These are phyloP conservation scores for Rhodotorula toruloides DNA, from an alignment of 768 basidiomycete species.

Conservation along the genomic window DNA sequence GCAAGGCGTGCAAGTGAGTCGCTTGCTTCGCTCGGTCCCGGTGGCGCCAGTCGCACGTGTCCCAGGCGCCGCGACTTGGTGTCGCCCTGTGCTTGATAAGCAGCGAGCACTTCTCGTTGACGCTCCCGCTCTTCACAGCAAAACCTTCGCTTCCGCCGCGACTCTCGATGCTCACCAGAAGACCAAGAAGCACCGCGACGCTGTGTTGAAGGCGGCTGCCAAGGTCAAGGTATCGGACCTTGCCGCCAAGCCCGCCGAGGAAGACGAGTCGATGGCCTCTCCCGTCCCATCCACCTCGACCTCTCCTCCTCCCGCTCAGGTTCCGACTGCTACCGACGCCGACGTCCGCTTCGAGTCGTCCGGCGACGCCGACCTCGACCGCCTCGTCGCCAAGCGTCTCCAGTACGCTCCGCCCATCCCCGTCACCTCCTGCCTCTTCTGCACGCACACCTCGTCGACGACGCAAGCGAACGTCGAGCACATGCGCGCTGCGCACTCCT, in stretches of 20 bases:
- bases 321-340: conserved; percentile 3
- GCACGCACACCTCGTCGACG: conserved; percentile 52
- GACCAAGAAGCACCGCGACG: conserved; percentile 85
- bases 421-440: conserved; percentile 78
- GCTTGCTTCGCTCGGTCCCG: neutral
- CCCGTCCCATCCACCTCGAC: conserved; percentile 28
- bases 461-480: conserved; percentile 69
- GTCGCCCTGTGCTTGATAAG: too few species aligned
- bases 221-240: conserved; percentile 33
- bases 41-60: neutral
- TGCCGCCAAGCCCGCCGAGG: neutral
- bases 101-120: conserved; percentile 13
- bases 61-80: neutral
- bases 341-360: conserved; percentile 26
- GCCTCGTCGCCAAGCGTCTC: conserved; percentile 39
- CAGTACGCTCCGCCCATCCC: conserved; percentile 46
- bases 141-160: conserved; percentile 81
- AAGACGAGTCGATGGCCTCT: conserved; percentile 17
- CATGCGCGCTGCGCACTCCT: conserved; percentile 82
- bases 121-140: conserved; percentile 53
- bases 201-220: conserved; percentile 53
- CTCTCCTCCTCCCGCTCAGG: conserved; percentile 7
- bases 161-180: conserved; percentile 79
- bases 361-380: conserved; percentile 33
- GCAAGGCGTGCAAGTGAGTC: conserved; percentile 77